phyloP scores from a whole-genome alignment of 768 basidiomycete genomes.

The Rhodocollybia butyracea region DNA sequence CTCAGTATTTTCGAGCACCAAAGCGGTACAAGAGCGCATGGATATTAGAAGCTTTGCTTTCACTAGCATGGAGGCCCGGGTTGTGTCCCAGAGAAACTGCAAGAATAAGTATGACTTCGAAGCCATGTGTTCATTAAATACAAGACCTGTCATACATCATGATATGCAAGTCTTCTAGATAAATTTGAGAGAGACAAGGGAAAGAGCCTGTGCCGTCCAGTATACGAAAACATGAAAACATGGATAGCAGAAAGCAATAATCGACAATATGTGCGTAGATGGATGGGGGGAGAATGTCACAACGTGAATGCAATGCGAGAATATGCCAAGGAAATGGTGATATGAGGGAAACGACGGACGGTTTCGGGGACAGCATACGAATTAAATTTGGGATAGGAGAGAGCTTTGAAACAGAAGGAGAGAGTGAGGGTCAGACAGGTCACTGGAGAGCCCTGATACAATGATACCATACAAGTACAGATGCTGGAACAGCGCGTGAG shows the following conservation, averaged over 20 bases:
- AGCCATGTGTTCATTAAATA: too few relatives aligned
- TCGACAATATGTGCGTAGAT: not conserved
- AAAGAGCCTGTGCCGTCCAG: not conserved
- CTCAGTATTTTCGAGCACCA: too few relatives aligned
- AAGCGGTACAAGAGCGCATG: too few relatives aligned
- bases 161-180: not conserved
- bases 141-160: too few relatives aligned
- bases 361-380: not conserved
- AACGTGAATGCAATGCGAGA: constrained; percentile 4
- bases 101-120: too few relatives aligned
- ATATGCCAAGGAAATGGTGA: not conserved
- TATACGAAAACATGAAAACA: constrained; percentile 7
- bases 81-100: too few relatives aligned
- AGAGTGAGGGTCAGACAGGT: not conserved
- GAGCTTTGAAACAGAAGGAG: not conserved
- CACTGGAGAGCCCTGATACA: not conserved
- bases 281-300: not conserved
- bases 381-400: not conserved
- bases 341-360: not conserved
- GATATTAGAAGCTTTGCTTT: too few relatives aligned
- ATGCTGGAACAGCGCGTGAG: not conserved
- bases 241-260: constrained; percentile 9
- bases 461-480: constrained; percentile 2
- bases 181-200: not conserved
- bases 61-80: too few relatives aligned